Evolutionary conservation across 2,329 filamentous ascomycete genomes (phyloP), one percentile per base, ranked within the genome.

Genomic region (Aspergillus aculeatus): DNA sequence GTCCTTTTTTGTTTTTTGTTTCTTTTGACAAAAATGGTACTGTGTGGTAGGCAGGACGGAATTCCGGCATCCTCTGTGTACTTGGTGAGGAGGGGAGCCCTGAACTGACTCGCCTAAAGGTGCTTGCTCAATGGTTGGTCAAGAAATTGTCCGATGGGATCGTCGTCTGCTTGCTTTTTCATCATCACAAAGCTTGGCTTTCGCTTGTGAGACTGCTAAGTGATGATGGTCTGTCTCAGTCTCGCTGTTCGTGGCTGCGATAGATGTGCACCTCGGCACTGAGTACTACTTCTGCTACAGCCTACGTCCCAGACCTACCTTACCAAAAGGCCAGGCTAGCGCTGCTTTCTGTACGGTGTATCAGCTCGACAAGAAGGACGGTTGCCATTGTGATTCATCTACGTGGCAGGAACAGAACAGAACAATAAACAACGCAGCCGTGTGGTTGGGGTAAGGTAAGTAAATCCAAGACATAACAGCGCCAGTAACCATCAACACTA

Each of bases 151-250:
- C 54, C 54, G 47, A 50, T 38, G 47, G 26, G 48, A 57, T 57
- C 55, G 49, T 48, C 53, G 38, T 47, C 41, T 47, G 41, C 24
- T 48, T 54, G 38, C 38, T 41, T 41, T 41, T 41, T 41, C 38
- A 47, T 54, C 47, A 24, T 60, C 53, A 31, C 49, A 62, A 66
- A 65, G 63, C 63, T 66, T 66, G 59, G 59, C 63, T 51, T 57
- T 59, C 52, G 35, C 53, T 55, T 51, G 38, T 58, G 44, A 56
- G 38, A 47, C 44, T 51, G 32, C 50, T 48, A 26, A 35, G 44
- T 51, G n/a, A 41, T 53, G 38, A 41, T n/a, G 4, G 4, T n/a
- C 38, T 41, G 38, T 41, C 16, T 41, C 38, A n/a, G 38, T 41
- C 5, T 41, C 16, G 38, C 5, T 14, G 38, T 16, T 41, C 38